Base-by-base conservation (phyloP, 768 basidiomycete genomes). In the Leccinum disarticulatum region DNA sequence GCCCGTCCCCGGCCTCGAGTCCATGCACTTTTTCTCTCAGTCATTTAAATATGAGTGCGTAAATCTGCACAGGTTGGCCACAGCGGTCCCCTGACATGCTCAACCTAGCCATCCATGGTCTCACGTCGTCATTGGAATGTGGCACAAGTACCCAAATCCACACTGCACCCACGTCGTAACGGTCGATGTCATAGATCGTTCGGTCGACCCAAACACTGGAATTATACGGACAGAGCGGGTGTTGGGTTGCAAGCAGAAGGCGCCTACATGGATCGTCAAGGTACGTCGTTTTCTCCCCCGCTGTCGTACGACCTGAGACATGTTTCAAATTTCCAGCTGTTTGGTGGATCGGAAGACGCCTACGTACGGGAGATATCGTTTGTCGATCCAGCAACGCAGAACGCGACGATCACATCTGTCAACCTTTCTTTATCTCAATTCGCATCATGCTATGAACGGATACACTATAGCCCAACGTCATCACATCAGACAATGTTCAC, bases 361-460 rank as follows among this genome's bases (percentile, higher is more conserved):
- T 97, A 91, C 70, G 92, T 97, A 1, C 87, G 95, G 50, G 95
- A 98, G 76, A 88, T 97, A 65, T 93, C 93, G 5, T 96, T 95
- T 70, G 81, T 96, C 38, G 93, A 97, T 74, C 95, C 95, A 2
- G 77, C 84, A 59, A 85, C 81, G 27, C 88, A 90, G 75, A 85
- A 81, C 33, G 89, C 91, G 51, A 89, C 89, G 43, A 90, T 93
- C 63, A 92, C 91, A 36, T 94, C 93, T 30, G 88, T 94, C 75
- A 98, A 98, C 77, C 87, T 98, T 54, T 92, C 91, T 13, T 78
- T 97, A 30, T 94, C 93, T n/a, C 93, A 96, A 76, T 95, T 96
- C 67, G 90, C 93, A 62, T 92, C 89, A 41, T 96, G 93, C 71
- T 86, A 91, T 65, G 95, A 98, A 75, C 86, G 85, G 66, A 95